A percentile compares a stretch with the other conserved stretches of the same genome.
Evolutionary conservation across 2,329 filamentous ascomycete genomes (phyloP).

Genomic region (Gyromitra esculenta): DNA sequence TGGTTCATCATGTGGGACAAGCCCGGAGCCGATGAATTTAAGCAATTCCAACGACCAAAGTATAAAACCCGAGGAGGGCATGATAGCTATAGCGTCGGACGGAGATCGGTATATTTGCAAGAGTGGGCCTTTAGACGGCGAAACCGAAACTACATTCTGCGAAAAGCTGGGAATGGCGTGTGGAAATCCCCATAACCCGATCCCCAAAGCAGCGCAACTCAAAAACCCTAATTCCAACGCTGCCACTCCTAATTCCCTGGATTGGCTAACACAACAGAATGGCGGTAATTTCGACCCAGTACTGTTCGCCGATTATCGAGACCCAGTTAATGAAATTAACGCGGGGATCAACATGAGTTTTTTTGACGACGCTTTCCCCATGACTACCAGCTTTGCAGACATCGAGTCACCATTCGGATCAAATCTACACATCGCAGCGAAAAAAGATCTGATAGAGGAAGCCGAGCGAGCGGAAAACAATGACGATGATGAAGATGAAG

Average conservation of each 20-base stretch:
- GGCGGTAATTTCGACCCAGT: slow-evolving; percentile 89
- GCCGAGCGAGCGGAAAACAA: slow-evolving; percentile 75
- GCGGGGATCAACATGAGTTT: slow-evolving; percentile 76
- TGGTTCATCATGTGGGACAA: slow-evolving; percentile 58
- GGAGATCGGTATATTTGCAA: slow-evolving; percentile 54
- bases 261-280: slow-evolving; percentile 72
- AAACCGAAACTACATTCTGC: slow-evolving; percentile 67
- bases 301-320: slow-evolving; percentile 90
- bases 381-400: slow-evolving; percentile 40
- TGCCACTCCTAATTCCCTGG: slow-evolving; percentile 54
- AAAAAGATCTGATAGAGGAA: slow-evolving; percentile 77
- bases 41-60: slow-evolving; percentile 69
- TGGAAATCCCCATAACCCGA: slow-evolving; percentile 66
- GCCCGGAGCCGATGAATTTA: slow-evolving; percentile 57
- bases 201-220: slow-evolving; percentile 63
- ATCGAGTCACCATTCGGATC: slow-evolving; percentile 53
- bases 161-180: slow-evolving; percentile 69
- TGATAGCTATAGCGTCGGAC: slow-evolving; percentile 58
- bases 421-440: slow-evolving; percentile 59
- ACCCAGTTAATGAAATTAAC: slow-evolving; percentile 82
- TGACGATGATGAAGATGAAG: slow-evolving; percentile 72
- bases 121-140: slow-evolving; percentile 59
- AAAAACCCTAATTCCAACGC: slow-evolving; percentile 57
- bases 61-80: slow-evolving; percentile 72
- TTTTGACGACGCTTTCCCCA: slow-evolving; percentile 75